Base-by-base conservation (phyloP, 2,329 filamentous ascomycete species). In the Alternaria triticina region DNA sequence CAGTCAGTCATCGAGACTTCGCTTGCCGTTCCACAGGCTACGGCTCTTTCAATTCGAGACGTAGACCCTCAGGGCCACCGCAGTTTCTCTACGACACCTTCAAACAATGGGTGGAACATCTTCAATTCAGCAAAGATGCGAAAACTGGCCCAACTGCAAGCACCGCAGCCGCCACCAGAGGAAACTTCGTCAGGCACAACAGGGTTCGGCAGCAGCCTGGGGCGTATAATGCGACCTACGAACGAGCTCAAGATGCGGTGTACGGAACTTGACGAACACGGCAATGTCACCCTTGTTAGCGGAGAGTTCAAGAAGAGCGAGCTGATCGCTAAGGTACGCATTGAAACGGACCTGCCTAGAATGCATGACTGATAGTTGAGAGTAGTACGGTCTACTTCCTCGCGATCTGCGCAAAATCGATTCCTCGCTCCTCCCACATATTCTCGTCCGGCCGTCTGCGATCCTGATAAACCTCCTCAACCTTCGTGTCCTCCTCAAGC, bases 221-320 rank as follows among this genome's bases (percentile, higher is more conserved):
- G 90, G 45, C 87, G 93, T 45, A 88, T 90, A 47, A 84, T 93
- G 73, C 96, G 95, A 80, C 91, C 92, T 3, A 90, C 91, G 25
- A 90, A 95, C 61, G 94, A 97, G 79, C 88, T 94, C 28, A 90
- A 93, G 63, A 84, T 99, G 70, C 88, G 96, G 57, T 99, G 96
- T 77, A 99, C 96, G 1, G 96, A 99, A 80, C 92, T 98, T 63
- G 94, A 98, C 74, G 93, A 94, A 78, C 89, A 92, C 74, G 96
- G 96, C 44, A 91, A 96, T 72, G 94, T 97, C 25, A 96, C 95
- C 20, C 84, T 98, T 61, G 91, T 97, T 20, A 96, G 96, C 77
- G 93, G 94, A 62, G 96, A 98, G 80, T 98, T 97, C 81, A 96
- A 96, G 83, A 99, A 99, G 86, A 96, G 90, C 74, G 96, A 99